A percentile compares a stretch with the other conserved stretches of the same genome.
These are phyloP conservation scores for Pyrus hybrid DNA, from an alignment of 331 rosid genomes.

Conservation along the genomic window DNA sequence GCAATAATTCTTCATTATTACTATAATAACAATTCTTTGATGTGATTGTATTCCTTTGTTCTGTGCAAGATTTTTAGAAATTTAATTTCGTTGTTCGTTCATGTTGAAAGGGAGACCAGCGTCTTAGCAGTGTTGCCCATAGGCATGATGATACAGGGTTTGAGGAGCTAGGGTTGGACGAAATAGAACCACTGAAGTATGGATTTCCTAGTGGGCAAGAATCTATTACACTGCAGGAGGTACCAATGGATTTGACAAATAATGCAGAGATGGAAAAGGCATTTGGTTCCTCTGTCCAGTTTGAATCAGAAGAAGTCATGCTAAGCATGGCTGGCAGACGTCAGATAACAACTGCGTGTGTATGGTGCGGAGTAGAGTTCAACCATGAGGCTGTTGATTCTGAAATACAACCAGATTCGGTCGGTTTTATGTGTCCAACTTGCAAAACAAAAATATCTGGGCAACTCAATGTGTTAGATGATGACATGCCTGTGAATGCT, in stretches of 20 bases:
- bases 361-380: constrained; percentile 69
- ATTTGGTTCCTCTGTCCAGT: constrained; percentile 36
- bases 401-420: constrained; percentile 65
- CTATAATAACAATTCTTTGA: background rate
- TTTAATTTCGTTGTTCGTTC: background rate
- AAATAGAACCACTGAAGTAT: constrained; percentile 34
- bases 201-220: constrained; percentile 30
- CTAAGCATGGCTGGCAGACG: background rate
- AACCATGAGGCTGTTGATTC: constrained; percentile 47
- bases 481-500: constrained; percentile 30
- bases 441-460: constrained; percentile 70
- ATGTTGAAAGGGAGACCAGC: constrained; percentile 27
- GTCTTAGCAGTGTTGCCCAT: constrained; percentile 11
- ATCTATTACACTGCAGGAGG: constrained; percentile 34
- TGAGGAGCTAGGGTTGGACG: constrained; percentile 40
- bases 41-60: background rate
- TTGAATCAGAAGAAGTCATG: constrained; percentile 44
- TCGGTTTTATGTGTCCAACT: constrained; percentile 70
- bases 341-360: constrained; percentile 32
- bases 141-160: constrained; percentile 21
- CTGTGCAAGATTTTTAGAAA: background rate
- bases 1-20: too few species aligned
- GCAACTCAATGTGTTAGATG: constrained; percentile 37
- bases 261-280: constrained; percentile 26
- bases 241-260: constrained; percentile 29